Conservation (phyloP, 192 early-diverging fungal species). For the Gonapodya prolifera region DNA sequence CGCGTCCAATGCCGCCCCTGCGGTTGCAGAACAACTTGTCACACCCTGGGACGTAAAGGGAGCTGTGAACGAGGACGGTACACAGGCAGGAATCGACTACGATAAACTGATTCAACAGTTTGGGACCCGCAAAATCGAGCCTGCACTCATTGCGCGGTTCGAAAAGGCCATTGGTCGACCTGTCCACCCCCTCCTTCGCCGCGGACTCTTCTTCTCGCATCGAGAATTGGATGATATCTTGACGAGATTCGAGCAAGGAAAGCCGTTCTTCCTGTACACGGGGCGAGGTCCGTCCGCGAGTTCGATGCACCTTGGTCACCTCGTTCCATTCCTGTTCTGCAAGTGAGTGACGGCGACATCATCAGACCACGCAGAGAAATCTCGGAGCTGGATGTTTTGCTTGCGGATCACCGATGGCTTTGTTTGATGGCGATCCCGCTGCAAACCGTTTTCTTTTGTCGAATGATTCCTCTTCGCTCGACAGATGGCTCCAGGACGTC, state of each 20-base stretch:
- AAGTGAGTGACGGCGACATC: slow-evolving; percentile 46
- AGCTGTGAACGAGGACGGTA: slow-evolving; percentile 68
- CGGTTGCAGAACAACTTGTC: slow-evolving; percentile 58
- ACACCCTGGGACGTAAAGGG: slow-evolving; percentile 93
- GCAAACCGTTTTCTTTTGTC: background rate
- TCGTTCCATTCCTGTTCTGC: slow-evolving; percentile 95
- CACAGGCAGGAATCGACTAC: slow-evolving; percentile 81
- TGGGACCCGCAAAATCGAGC: slow-evolving; percentile 71
- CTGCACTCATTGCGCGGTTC: slow-evolving; percentile 62
- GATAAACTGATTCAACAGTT: slow-evolving; percentile 76
- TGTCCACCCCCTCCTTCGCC: slow-evolving; percentile 71
- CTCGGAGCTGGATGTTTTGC: no score
- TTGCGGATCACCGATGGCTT: no score
- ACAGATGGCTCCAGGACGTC: slow-evolving; percentile 84
- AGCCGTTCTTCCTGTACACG: slow-evolving; percentile 96
- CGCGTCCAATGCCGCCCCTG: no score
- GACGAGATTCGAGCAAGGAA: slow-evolving; percentile 84
- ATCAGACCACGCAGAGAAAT: no score
- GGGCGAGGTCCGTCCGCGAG: slow-evolving; percentile 86
- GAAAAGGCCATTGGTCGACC: slow-evolving; percentile 69
- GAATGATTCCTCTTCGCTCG: background rate
- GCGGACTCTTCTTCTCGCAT: slow-evolving; percentile 93
- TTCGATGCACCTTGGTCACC: slow-evolving; percentile 93
- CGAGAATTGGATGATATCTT: slow-evolving; percentile 73
- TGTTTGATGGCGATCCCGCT: no score